Conservation (phyloP, 1,139 yeast genomes). For the Taphrina pruni region DNA sequence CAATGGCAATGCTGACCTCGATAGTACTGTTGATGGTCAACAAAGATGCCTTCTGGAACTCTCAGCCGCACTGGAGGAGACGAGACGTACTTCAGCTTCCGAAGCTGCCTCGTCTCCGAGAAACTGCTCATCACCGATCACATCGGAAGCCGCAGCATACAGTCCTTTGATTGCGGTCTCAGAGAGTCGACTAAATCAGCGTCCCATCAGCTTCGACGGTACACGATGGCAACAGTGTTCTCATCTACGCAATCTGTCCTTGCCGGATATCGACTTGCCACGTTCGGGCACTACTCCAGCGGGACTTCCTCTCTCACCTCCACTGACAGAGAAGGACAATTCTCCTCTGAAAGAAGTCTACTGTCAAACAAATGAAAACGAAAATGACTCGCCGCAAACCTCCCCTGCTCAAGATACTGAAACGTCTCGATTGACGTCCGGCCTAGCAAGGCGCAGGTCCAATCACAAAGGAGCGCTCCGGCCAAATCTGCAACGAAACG, state of each 20-base stretch:
- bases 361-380: not conserved
- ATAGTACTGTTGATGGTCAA: slow-evolving; percentile 35
- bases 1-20: not conserved
- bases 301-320: slow-evolving; percentile 1
- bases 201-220: slow-evolving; percentile 28
- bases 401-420: not conserved
- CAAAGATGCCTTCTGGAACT: slow-evolving; percentile 28
- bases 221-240: slow-evolving; percentile 10
- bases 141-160: not conserved
- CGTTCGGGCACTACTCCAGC: not conserved
- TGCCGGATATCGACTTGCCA: not conserved
- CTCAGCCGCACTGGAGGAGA: slow-evolving; percentile 29
- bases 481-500: slow-evolving; percentile 12
- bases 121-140: not conserved
- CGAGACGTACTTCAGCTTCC: not conserved
- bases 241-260: slow-evolving; percentile 11
- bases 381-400: not conserved
- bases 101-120: slow-evolving; percentile 16
- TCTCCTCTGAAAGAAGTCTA: not conserved
- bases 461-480: not conserved
- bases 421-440: not conserved
- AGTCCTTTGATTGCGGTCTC: not conserved
- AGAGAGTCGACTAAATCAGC: not conserved
- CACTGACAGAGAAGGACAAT: slow-evolving; percentile 12
- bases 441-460: not conserved